Base-by-base conservation (phyloP, 1,284 basidiomycete species). In the Ustilago cynodontis region DNA sequence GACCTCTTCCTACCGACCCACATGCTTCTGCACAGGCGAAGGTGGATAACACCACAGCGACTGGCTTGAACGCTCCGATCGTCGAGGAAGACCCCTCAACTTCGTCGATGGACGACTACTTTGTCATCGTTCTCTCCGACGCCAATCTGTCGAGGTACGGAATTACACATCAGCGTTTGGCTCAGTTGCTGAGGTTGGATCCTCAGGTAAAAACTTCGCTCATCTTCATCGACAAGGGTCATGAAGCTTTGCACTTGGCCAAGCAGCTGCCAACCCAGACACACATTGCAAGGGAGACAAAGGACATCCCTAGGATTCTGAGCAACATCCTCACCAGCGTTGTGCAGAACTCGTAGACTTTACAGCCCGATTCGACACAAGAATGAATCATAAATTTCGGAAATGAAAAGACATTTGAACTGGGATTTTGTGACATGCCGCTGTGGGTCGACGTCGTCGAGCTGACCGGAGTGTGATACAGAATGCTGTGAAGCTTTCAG, bases 111-210 rank as follows among this genome's bases (percentile, higher is more conserved):
- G 84, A 87, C 72, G 86, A 87, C 61, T 84, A 82, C 74, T 86
- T 87, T 74, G 85, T 87, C 56, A 83, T 87, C 64, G 86, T 81
- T 11, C 67, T 87, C 26, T 81, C 80, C 16, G 86, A 87, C 62
- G 86, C 86, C 33, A 86, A 87, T 63, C 80, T 87, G 50, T 65
- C 68, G 6, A 71, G 86, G 16, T 87, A 87, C 71, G 78, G 77
- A 39, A 87, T 87, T 75, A 82, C 82, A 1, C 56, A 76, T 14
- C 63, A 74, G 13, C 39, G 61, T 16, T 73, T 86, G 22, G 75
- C 66, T 20, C 52, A 66, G n/a, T 73, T 77, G 6, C 73, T 86
- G 33, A 63, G 73, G 5, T 57, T 65, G 6, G 76, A 79, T 55
- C 65, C 80, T 2, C 80, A 82, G 64, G 84, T 86, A 52, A 85